phyloP scores from a whole-genome alignment of 1,284 basidiomycete genomes.

The Ganoderma leucocontextum region DNA sequence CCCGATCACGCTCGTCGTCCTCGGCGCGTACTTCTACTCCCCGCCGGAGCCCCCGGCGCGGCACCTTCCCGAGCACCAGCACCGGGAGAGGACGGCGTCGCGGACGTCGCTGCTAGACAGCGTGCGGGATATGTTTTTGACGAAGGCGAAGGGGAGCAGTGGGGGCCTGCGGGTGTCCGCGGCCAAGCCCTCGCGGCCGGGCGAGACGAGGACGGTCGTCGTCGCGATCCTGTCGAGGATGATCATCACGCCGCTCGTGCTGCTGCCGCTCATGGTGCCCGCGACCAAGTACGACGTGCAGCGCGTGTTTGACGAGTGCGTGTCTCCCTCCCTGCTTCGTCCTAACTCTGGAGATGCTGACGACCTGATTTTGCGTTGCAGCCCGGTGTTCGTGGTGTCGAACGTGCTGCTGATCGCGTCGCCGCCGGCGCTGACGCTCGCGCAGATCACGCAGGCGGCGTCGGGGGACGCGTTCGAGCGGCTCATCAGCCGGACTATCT shows the following conservation, averaged over 20 bases:
- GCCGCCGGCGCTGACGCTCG: slow-evolving; percentile 84
- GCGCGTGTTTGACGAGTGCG: slow-evolving; percentile 77
- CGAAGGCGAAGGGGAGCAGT: slow-evolving; percentile 33
- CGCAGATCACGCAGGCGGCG: slow-evolving; percentile 90
- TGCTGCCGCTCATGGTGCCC: slow-evolving; percentile 77
- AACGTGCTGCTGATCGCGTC: slow-evolving; percentile 80
- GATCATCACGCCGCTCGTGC: slow-evolving; percentile 83
- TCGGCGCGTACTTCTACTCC: slow-evolving; percentile 90
- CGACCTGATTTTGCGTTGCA: slow-evolving; percentile 41
- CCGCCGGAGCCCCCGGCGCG: slow-evolving; percentile 38
- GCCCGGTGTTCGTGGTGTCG: slow-evolving; percentile 86
- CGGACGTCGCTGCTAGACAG: slow-evolving; percentile 50
- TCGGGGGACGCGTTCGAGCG: slow-evolving; percentile 92
- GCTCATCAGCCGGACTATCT: slow-evolving; percentile 84
- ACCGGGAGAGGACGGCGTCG: slow-evolving; percentile 33
- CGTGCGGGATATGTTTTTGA: slow-evolving; percentile 51
- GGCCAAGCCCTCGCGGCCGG: slow-evolving; percentile 47
- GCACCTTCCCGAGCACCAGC: slow-evolving; percentile 31
- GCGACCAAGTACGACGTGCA: slow-evolving; percentile 71
- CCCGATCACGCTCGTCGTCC: slow-evolving; percentile 89
- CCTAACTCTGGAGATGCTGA: background rate
- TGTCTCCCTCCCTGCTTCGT: slow-evolving; percentile 30
- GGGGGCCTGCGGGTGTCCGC: slow-evolving; percentile 18
- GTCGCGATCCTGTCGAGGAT: slow-evolving; percentile 85
- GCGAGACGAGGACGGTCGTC: slow-evolving; percentile 84